These are phyloP conservation scores for Pleurotus giganteus DNA, from an alignment of 768 basidiomycete species.

Conservation along the genomic window DNA sequence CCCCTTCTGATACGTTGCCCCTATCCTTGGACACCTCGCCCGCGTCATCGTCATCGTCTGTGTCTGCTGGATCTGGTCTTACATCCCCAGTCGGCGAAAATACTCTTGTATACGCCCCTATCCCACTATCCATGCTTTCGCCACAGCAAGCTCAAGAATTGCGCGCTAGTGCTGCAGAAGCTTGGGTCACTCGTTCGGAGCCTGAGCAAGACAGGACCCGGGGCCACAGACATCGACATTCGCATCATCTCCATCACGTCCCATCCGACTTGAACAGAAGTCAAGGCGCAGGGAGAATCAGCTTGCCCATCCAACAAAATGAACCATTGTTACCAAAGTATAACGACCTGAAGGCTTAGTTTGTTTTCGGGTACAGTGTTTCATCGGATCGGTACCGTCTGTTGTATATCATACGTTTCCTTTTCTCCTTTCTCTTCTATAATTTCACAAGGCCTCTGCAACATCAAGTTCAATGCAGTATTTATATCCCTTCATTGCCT, in stretches of 20 bases:
- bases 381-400: not conserved
- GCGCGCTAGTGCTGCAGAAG: conserved; percentile 58
- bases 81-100: conserved; percentile 17
- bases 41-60: conserved; percentile 2
- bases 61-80: conserved; percentile 14
- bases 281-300: conserved; percentile 36
- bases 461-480: not conserved
- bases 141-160: conserved; percentile 47
- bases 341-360: conserved; percentile 16
- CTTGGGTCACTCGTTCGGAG: conserved; percentile 52
- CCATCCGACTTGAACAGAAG: conserved; percentile 17
- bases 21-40: not conserved
- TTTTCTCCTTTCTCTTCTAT: not conserved
- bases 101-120: conserved; percentile 67
- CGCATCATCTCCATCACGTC: conserved; percentile 26
- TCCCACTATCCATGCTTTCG: conserved; percentile 56
- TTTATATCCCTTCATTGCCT: conserved; percentile 3
- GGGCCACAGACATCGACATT: conserved; percentile 21
- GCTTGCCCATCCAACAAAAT: conserved; percentile 41
- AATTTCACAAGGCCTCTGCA: not conserved
- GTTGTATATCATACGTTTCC: conserved; percentile 4
- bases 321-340: conserved; percentile 43
- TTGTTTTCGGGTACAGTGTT: conserved; percentile 1
- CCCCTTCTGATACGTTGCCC: conserved; percentile 19
- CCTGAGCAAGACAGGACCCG: conserved; percentile 17